Evolutionary conservation across 2,329 filamentous ascomycete species (phyloP).

Genomic region (Fusarium penzigii): DNA sequence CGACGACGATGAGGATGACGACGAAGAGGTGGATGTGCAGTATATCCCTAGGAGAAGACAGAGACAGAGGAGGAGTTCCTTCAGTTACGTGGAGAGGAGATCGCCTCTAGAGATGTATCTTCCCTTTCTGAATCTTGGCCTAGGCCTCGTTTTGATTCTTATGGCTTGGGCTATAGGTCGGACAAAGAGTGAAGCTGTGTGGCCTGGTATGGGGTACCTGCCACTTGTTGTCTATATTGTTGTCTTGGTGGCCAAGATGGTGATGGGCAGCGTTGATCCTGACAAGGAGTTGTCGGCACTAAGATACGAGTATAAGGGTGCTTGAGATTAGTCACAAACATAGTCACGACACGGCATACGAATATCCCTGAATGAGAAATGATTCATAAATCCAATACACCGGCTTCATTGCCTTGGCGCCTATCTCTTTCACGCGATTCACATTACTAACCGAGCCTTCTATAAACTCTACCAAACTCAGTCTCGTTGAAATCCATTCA

Average conservation of each 20-base stretch:
- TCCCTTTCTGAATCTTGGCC: conserved; percentile 58
- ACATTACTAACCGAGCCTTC: neutral
- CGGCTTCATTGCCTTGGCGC: neutral
- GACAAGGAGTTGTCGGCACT: conserved; percentile 62
- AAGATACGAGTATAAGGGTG: conserved; percentile 69
- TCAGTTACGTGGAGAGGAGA: conserved; percentile 21
- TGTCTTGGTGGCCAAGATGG: conserved; percentile 61
- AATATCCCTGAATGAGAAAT: neutral
- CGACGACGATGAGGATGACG: conserved; percentile 18
- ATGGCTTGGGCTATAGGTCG: conserved; percentile 42
- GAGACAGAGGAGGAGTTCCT: conserved; percentile 22
- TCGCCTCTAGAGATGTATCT: conserved; percentile 59
- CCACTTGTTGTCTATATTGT: conserved; percentile 62
- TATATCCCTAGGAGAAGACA: conserved; percentile 14
- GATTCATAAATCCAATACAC: neutral
- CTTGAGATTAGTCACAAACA: conserved; percentile 38
- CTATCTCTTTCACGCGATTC: neutral
- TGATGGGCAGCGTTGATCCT: conserved; percentile 70
- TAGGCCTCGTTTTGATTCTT: conserved; percentile 55
- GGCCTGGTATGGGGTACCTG: conserved; percentile 50
- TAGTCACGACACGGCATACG: neutral
- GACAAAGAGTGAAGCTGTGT: conserved; percentile 36
- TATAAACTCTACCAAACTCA: conserved; percentile 17
- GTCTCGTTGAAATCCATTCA: conserved; percentile 15
- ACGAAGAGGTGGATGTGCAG: conserved; percentile 9